Evolutionary conservation across 192 early-diverging fungal species (phyloP), one percentile per base, ranked within the genome.

Genomic region (Coemansia sp.): DNA sequence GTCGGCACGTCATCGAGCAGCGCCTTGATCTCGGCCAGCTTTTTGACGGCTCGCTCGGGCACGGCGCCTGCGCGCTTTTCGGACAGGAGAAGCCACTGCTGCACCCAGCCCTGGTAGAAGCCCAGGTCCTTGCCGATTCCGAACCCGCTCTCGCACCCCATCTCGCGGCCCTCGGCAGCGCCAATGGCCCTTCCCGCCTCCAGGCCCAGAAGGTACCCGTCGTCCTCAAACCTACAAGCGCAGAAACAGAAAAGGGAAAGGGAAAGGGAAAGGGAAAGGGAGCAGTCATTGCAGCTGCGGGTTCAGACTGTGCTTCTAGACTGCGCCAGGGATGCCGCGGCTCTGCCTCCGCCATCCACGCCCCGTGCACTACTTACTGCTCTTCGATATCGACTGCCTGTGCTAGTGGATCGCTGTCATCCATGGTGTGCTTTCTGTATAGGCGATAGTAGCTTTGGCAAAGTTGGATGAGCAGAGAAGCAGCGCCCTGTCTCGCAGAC

Each of bases 41-140:
- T 71, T 39, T 68, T 74, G 34, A 32, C 45, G 14, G 55, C 64
- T 22, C 71, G 72, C 14, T 62, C 69, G 3, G 68, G 49, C 30
- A 80, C 71, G 16, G 68, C 48, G 13, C 55, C 62, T 4, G 77
- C 68, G 28, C 61, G 72, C 8, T 20, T 49, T 2, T 32, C 42
- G 14, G 71, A 69, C 6, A 58, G 48, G 19, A 35, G 46, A 7
- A 80, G 60, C 77, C 77, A 80, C 30, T 67, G 61, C 34, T 71
- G 72, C 19, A 61, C 72, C 77, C 77, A 80, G 60, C 77, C 77
- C 1, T 64, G 58, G 65, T 80, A 80, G 28, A 74, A 74, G 20
- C 77, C 77, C 35, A 74, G n/a, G 46, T 80, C 77, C n/a, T 65
- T 67, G 60, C 68, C 77, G 11, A 80, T 65, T 8, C 58, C 65